A percentile compares a stretch with the other conserved stretches of the same genome.
Conservation (phyloP, 768 basidiomycete genomes). For the Suillus hirtellus region DNA sequence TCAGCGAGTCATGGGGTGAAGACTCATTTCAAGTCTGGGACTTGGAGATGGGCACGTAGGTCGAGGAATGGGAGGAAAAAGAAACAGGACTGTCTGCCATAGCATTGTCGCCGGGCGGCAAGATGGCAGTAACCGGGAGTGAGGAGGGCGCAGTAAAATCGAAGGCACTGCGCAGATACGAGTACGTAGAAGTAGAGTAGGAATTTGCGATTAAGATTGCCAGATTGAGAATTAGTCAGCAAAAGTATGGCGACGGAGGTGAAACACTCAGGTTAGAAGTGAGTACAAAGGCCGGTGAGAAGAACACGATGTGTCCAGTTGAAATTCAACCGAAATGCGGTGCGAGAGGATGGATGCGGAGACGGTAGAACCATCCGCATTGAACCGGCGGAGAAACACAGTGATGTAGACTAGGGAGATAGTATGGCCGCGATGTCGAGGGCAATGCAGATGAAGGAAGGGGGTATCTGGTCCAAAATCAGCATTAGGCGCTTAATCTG, state of each 20-base stretch:
- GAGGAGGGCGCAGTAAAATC: too few species aligned
- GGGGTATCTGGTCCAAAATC: neutral
- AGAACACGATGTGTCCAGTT: neutral
- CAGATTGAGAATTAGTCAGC: neutral
- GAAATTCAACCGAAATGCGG: neutral
- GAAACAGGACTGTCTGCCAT: too few species aligned
- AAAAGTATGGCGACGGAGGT: neutral
- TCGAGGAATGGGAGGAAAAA: too few species aligned
- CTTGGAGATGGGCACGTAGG: too few species aligned
- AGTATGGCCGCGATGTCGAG: neutral
- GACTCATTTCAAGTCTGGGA: too few species aligned
- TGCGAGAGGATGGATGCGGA: neutral
- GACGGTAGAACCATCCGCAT: neutral
- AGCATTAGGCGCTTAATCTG: too few species aligned
- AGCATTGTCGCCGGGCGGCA: too few species aligned
- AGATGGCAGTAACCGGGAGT: too few species aligned
- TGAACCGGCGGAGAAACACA: neutral
- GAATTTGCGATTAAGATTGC: neutral
- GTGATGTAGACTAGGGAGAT: neutral
- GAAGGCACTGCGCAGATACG: too few species aligned
- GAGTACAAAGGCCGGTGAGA: neutral
- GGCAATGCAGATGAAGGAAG: neutral
- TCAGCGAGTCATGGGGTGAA: too few species aligned
- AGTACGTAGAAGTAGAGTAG: neutral
- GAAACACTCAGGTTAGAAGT: neutral